Evolutionary conservation across 2,329 filamentous ascomycete species (phyloP).

Genomic region (Didymella arachidicola): DNA sequence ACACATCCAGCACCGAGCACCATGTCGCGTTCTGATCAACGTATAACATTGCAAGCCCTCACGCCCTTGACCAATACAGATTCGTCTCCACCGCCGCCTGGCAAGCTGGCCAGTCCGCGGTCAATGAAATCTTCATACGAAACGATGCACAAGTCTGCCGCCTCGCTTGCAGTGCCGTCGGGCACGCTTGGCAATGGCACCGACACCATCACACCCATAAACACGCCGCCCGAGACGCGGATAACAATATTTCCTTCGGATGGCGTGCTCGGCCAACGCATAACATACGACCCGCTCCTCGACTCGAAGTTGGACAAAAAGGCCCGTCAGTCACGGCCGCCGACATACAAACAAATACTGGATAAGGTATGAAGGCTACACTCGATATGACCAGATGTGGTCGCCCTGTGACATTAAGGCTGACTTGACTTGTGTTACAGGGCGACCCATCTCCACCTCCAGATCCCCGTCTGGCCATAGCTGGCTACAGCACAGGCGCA

Average conservation of each 20-base stretch:
- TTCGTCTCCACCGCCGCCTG: conserved; percentile 67
- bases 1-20: conserved; percentile 68
- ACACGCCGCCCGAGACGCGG: conserved; percentile 54
- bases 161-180: conserved; percentile 43
- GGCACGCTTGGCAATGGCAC: conserved; percentile 54
- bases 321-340: conserved; percentile 54
- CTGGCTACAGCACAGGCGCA: conserved; percentile 64
- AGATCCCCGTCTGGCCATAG: conserved; percentile 80
- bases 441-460: conserved; percentile 79
- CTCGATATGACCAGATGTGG: conserved; percentile 43
- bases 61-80: conserved; percentile 73
- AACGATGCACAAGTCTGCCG: conserved; percentile 44
- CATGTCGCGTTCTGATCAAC: conserved; percentile 65
- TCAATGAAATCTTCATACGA: conserved; percentile 52
- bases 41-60: conserved; percentile 62
- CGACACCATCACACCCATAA: conserved; percentile 55
- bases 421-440: conserved; percentile 60
- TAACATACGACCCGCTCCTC: conserved; percentile 69
- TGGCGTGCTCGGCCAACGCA: conserved; percentile 65
- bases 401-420: conserved; percentile 53
- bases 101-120: conserved; percentile 64
- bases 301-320: conserved; percentile 65
- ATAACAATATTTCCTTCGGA: conserved; percentile 60
- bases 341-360: conserved; percentile 62
- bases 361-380: conserved; percentile 53